phyloP scores from a whole-genome alignment of 2,329 filamentous ascomycete species.

The Xylaria arbuscula region DNA sequence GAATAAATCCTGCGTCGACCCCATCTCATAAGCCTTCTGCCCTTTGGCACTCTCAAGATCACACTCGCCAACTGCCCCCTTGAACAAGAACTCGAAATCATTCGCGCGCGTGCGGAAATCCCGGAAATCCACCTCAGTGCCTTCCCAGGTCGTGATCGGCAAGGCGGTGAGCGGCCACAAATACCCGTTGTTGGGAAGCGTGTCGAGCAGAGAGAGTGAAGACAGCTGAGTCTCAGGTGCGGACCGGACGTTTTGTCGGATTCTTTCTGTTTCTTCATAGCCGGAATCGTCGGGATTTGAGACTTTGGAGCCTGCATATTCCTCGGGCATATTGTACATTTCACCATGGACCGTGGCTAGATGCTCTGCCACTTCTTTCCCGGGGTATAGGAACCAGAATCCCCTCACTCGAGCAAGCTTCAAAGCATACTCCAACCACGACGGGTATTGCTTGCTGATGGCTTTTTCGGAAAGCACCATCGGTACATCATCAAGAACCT shows the following conservation, averaged over 20 bases:
- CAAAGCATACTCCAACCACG: slow-evolving; percentile 70
- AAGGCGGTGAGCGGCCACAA: slow-evolving; percentile 60
- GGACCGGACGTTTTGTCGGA: slow-evolving; percentile 42
- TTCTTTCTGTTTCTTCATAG: slow-evolving; percentile 44
- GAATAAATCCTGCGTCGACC: slow-evolving; percentile 71
- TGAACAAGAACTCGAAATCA: slow-evolving; percentile 69
- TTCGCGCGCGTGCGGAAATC: slow-evolving; percentile 58
- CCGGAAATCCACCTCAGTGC: slow-evolving; percentile 56
- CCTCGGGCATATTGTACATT: slow-evolving; percentile 78
- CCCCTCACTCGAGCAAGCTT: slow-evolving; percentile 80
- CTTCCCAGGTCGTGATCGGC: slow-evolving; percentile 74
- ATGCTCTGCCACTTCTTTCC: slow-evolving; percentile 62
- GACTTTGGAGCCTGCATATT: slow-evolving; percentile 55
- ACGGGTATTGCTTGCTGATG: slow-evolving; percentile 48
- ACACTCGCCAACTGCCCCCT: slow-evolving; percentile 75
- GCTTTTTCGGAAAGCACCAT: slow-evolving; percentile 61
- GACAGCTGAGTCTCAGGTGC: slow-evolving; percentile 54
- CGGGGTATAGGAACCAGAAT: slow-evolving; percentile 84
- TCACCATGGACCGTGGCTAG: slow-evolving; percentile 84
- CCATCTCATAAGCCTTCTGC: slow-evolving; percentile 47
- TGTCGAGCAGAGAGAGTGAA: slow-evolving; percentile 62
- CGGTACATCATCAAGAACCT: slow-evolving; percentile 51
- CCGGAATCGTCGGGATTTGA: slow-evolving; percentile 46
- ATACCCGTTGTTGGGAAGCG: slow-evolving; percentile 57
- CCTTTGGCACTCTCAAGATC: slow-evolving; percentile 44